A percentile compares a stretch with the other conserved stretches of the same genome.
Evolutionary conservation across 1,284 basidiomycete genomes (phyloP).

Genomic region (Microstroma glucosiphilum): DNA sequence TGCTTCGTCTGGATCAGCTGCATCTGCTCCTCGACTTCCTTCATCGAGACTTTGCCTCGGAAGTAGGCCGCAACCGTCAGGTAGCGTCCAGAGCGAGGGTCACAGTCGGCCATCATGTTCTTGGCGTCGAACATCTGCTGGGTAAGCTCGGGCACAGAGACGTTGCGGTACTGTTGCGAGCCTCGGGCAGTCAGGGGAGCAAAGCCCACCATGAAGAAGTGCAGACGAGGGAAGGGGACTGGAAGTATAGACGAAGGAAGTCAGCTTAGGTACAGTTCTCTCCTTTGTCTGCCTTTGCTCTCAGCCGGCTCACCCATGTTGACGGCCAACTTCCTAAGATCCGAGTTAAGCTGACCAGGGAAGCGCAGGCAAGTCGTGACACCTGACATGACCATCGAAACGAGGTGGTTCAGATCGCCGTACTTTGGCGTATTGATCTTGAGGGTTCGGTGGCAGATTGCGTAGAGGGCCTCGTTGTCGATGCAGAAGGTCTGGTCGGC

Average conservation of each 20-base stretch:
- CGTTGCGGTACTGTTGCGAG: conserved; percentile 83
- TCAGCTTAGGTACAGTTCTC: background rate
- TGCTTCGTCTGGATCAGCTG: conserved; percentile 94
- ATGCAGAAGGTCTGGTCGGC: conserved; percentile 63
- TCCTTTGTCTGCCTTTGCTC: background rate
- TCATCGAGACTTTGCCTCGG: conserved; percentile 98
- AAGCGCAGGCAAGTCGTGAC: conserved; percentile 92
- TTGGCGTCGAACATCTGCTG: conserved; percentile 94
- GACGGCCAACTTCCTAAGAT: conserved; percentile 90
- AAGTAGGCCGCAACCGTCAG: conserved; percentile 85
- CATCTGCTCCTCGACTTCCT: conserved; percentile 98
- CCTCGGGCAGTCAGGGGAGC: conserved; percentile 89
- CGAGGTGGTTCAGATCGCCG: conserved; percentile 93
- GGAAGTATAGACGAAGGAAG: conserved; percentile 5
- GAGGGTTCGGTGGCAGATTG: conserved; percentile 94
- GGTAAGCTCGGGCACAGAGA: conserved; percentile 90
- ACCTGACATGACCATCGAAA: conserved; percentile 96
- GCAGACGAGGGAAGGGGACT: conserved; percentile 92
- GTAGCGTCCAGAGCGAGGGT: conserved; percentile 84
- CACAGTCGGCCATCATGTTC: conserved; percentile 75
- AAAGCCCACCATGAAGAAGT: conserved; percentile 82
- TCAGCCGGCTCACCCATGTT: conserved; percentile 78
- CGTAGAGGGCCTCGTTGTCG: conserved; percentile 88
- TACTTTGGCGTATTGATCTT: conserved; percentile 90
- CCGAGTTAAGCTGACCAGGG: conserved; percentile 98